These are phyloP conservation scores for Iris pallida DNA, from an alignment of 116 monocot species.

Conservation along the genomic window DNA sequence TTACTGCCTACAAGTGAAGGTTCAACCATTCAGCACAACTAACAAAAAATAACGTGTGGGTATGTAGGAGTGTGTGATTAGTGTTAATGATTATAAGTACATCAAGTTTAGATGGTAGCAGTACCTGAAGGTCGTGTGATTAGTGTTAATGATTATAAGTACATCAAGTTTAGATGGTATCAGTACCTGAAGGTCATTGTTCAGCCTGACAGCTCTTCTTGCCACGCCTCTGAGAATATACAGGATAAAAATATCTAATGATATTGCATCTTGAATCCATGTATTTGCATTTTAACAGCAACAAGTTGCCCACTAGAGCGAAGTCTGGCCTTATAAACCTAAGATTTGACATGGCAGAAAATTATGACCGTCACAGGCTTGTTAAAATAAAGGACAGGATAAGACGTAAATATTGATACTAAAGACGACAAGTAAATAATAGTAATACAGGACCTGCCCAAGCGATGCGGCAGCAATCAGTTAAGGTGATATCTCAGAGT, in stretches of 20 bases:
- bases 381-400: too few relatives aligned
- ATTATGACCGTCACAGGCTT: not conserved
- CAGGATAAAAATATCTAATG: constrained; percentile 88
- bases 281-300: constrained; percentile 96
- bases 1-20: constrained; percentile 68
- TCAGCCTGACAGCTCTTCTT: constrained; percentile 64
- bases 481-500: constrained; percentile 85
- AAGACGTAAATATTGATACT: not conserved
- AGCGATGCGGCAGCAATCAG: constrained; percentile 96
- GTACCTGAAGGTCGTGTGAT: constrained; percentile 64
- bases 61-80: too few relatives aligned
- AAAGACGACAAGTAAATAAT: constrained; percentile 1
- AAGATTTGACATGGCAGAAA: constrained; percentile 9
- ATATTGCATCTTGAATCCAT: constrained; percentile 95
- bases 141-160: not conserved
- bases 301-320: constrained; percentile 63
- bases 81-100: not conserved
- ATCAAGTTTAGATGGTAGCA: constrained; percentile 4
- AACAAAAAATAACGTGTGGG: not conserved
- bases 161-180: constrained; percentile 2
- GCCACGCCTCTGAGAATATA: constrained; percentile 71
- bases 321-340: constrained; percentile 96
- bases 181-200: constrained; percentile 87
- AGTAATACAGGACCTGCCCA: constrained; percentile 55
- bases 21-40: constrained; percentile 18